These are phyloP conservation scores for Boletus sp. DNA, from an alignment of 1,284 basidiomycete genomes.

Conservation along the genomic window DNA sequence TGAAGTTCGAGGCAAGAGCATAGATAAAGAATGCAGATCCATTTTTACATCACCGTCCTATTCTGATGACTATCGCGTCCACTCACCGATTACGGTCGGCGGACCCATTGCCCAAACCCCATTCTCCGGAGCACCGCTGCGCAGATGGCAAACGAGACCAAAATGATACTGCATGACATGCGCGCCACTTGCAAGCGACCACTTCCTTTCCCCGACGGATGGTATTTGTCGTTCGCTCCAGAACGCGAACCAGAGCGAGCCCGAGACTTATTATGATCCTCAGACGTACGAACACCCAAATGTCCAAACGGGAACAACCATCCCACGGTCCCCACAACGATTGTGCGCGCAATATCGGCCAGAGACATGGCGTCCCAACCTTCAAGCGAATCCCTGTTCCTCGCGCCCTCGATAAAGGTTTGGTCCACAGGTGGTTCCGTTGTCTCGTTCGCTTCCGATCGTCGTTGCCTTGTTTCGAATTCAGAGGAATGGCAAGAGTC, in stretches of 20 bases:
- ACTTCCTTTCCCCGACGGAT: conserved; percentile 8
- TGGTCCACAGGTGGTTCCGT: neutral
- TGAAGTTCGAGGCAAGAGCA: conserved; percentile 1
- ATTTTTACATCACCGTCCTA: neutral
- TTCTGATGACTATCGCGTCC: neutral
- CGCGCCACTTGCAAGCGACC: conserved; percentile 7
- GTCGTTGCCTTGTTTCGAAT: conserved; percentile 2
- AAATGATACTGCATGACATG: conserved; percentile 24
- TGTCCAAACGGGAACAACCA: conserved; percentile 27
- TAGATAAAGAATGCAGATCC: neutral
- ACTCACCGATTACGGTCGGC: conserved; percentile 21
- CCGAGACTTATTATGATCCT: neutral
- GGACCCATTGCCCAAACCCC: conserved; percentile 25
- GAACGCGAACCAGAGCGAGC: neutral
- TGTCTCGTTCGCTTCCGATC: neutral
- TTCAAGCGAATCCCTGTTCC: neutral
- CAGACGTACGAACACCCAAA: neutral
- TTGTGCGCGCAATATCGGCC: conserved; percentile 14
- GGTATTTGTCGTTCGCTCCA: neutral
- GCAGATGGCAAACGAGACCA: conserved; percentile 30
- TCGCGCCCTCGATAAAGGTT: neutral
- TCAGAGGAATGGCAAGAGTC: neutral
- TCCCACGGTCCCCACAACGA: conserved; percentile 20
- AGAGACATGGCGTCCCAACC: conserved; percentile 9
- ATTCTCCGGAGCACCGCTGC: conserved; percentile 26